Evolutionary conservation across 768 basidiomycete genomes (phyloP), one percentile per base, ranked within the genome.

Genomic region (Agaricus blazei): DNA sequence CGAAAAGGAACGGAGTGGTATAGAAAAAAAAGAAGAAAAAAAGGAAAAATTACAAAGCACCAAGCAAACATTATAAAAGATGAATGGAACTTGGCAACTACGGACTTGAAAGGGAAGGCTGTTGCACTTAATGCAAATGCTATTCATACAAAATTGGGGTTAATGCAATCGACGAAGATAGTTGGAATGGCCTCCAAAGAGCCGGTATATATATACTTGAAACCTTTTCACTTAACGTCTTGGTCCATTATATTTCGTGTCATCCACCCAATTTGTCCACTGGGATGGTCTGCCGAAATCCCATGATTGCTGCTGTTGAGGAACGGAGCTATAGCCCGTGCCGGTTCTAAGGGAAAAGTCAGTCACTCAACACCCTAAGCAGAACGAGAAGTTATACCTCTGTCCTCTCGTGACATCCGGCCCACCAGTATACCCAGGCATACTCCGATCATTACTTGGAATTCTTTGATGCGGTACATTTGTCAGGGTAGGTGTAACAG

Each of bases 221-320:
- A 38, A 40, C 9, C 27, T 44, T 6, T 44, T 11, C 34, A 51
- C 28, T 29, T 34, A 34, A 11, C 38, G 34, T 57, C 61, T 57
- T 27, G 63, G 61, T 27, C 71, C 78, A 62, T 77, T 80, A 56
- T 74, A 78, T 40, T 54, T n/a, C 51, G 64, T 65, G 12, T 72
- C 74, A 57, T 81, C 78, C 28, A 80, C 78, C 78, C 78, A 79
- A 47, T 71, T 63, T 51, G 64, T 31, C 19, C 36, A 44, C 19
- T 53, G 52, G 7, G 52, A 34, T 23, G 45, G 42, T 5, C 41
- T 44, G 34, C 52, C 38, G 14, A 36, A 48, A 34, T 24, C 51
- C 51, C 51, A 52, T 14, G 26, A 38, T 38, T 29, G 14, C 28
- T 34, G 48, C 14, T 55, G 54, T 41, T 40, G n/a, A 23, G 46